These are phyloP conservation scores for Pleurotus platypus DNA, from an alignment of 768 basidiomycete species.

Conservation along the genomic window DNA sequence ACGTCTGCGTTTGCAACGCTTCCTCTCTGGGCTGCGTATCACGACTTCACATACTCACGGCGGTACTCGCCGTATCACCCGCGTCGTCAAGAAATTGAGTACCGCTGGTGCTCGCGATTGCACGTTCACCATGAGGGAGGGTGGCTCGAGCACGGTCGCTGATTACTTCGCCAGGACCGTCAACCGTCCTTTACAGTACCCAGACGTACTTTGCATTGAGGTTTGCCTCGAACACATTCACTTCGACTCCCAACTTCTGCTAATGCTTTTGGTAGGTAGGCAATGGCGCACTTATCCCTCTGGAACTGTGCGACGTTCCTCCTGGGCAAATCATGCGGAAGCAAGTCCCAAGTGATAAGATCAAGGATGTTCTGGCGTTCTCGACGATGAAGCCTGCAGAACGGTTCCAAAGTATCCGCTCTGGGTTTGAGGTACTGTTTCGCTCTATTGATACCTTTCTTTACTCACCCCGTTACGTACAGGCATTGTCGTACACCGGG, in stretches of 20 bases:
- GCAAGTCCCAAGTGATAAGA: slow-evolving; percentile 66
- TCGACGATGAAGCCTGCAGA: slow-evolving; percentile 61
- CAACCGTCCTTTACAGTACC: slow-evolving; percentile 35
- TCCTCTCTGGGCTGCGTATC: slow-evolving; percentile 32
- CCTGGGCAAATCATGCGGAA: slow-evolving; percentile 71
- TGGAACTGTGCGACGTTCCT: slow-evolving; percentile 63
- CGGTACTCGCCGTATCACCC: slow-evolving; percentile 20
- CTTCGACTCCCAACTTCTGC: background rate
- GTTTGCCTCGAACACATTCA: slow-evolving; percentile 25
- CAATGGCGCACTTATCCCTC: slow-evolving; percentile 56
- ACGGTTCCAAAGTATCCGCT: slow-evolving; percentile 49
- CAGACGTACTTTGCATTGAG: slow-evolving; percentile 53
- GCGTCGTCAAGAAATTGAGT: slow-evolving; percentile 56
- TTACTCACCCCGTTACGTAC: background rate
- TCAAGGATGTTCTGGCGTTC: slow-evolving; percentile 59
- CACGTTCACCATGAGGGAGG: slow-evolving; percentile 48
- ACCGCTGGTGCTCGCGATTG: slow-evolving; percentile 42
- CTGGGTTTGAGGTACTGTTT: slow-evolving; percentile 47
- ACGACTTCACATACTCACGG: slow-evolving; percentile 13
- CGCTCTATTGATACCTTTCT: background rate
- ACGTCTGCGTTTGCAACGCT: slow-evolving; percentile 35
- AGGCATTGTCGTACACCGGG: background rate
- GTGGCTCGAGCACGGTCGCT: slow-evolving; percentile 41
- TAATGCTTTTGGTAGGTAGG: slow-evolving; percentile 44
- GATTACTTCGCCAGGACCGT: slow-evolving; percentile 18